A percentile compares a stretch with the other conserved stretches of the same genome.
These are phyloP conservation scores for Eurotiales sp. DNA, from an alignment of 2,329 filamentous ascomycete species.

Conservation along the genomic window DNA sequence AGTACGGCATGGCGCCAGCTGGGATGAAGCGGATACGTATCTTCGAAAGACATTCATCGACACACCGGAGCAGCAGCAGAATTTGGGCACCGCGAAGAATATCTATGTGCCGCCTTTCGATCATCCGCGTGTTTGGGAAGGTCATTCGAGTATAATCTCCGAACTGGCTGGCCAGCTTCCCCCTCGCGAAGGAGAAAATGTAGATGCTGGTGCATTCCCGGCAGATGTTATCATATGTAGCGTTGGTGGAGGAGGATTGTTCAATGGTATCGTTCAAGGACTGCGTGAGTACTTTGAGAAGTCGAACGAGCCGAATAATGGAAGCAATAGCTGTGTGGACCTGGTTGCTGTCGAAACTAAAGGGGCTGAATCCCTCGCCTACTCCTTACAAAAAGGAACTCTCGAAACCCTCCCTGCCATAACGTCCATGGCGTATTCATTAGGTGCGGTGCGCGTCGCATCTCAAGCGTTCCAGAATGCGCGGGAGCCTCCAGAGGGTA, in stretches of 20 bases:
- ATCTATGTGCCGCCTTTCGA: slow-evolving; percentile 38
- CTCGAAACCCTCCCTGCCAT: slow-evolving; percentile 63
- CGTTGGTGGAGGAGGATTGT: slow-evolving; percentile 73
- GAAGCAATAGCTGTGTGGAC: slow-evolving; percentile 16
- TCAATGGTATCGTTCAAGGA: slow-evolving; percentile 69
- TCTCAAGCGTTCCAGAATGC: slow-evolving; percentile 62
- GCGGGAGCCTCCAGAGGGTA: slow-evolving; percentile 32
- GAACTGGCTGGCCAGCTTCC: slow-evolving; percentile 36
- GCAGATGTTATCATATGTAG: slow-evolving; percentile 71
- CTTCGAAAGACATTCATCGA: slow-evolving; percentile 50
- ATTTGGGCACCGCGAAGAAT: slow-evolving; percentile 19
- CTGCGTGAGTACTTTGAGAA: slow-evolving; percentile 35
- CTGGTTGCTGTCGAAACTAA: slow-evolving; percentile 70
- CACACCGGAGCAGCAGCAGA: slow-evolving; percentile 10
- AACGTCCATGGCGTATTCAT: slow-evolving; percentile 66
- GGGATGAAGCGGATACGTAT: slow-evolving; percentile 65
- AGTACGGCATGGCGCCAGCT: slow-evolving; percentile 62
- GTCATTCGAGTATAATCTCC: slow-evolving; percentile 30
- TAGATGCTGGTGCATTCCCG: slow-evolving; percentile 24
- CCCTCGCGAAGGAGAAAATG: slow-evolving; percentile 11
- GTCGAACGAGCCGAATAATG: background rate
- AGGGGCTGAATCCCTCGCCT: slow-evolving; percentile 65
- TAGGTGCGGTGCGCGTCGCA: slow-evolving; percentile 66
- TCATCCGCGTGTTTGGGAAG: slow-evolving; percentile 35
- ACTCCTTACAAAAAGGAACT: slow-evolving; percentile 51